Base-by-base conservation (phyloP, 129 eudicot species). In the Glebionis coronaria region DNA sequence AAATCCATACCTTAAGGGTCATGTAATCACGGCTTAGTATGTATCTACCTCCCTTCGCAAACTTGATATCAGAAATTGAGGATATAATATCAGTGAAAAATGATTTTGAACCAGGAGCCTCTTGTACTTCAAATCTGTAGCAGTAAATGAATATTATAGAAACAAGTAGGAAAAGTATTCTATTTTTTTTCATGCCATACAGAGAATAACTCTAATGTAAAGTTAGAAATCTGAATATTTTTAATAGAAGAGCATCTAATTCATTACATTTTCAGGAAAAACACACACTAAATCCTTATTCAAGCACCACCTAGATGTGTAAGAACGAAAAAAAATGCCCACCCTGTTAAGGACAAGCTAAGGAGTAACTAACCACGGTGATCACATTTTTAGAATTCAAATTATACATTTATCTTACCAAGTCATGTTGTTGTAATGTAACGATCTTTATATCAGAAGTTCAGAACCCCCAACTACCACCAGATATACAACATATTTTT, bases 41-140 rank as follows among this genome's bases (percentile, higher is more conserved):
- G 66, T 85, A 78, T 79, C 97, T 83, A 46, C 97, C 97, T 77
- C 86, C 90, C 70, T 80, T 91, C 6, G 96, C 81, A 72, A 91
- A 91, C 69, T 91, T 91, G 53, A 91, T 77, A 82, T 88, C 96
- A 79, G 97, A 91, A 79, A 88, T 80, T 63, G 97, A 91, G 55
- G 96, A 94, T 70, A 91, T 88, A 55, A 91, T 88, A 75, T 91
- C 96, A 23, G 97, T 88, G 82, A 91, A 91, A 76, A 85, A 91
- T 21, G 97, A 88, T 78, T 77, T 88, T 19, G 97, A 91, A 75
- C 94, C 97, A 63, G 94, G 94, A 61, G 84, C 78, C 73, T 79
- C 90, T 50, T 75, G 90, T 79, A 83, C 97, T 85, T 85, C 88
- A 80, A 91, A 91, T 80, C 97, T 88, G 94, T 52, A 57, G n/a